Conservation (phyloP, 2,329 filamentous ascomycete species). For the Phyllosticta capitalensis region DNA sequence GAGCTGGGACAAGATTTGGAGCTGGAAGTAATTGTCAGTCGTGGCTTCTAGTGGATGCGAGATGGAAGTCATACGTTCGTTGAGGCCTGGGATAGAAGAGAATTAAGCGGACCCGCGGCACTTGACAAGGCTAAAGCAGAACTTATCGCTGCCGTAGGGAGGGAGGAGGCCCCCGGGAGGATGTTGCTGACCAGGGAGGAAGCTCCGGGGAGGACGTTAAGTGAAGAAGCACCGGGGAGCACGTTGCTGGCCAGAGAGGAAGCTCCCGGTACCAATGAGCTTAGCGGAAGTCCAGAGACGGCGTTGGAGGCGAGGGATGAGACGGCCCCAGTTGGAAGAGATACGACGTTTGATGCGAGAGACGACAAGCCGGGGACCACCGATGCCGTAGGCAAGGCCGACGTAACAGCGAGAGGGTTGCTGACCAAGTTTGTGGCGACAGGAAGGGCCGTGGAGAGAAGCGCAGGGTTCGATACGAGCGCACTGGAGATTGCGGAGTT, state of each 20-base stretch:
- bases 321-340: neutral
- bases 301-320: no score
- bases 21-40: no score
- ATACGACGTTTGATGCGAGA: neutral
- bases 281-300: neutral
- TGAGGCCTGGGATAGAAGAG: neutral
- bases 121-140: neutral
- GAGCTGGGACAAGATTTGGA: neutral
- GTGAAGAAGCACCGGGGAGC: no score
- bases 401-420: neutral
- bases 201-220: no score
- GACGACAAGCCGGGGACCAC: neutral
- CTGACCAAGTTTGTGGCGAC: neutral
- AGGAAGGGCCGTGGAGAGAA: neutral
- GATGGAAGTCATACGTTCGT: no score
- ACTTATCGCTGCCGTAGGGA: neutral
- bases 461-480: neutral
- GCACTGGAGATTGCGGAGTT: slow-evolving; percentile 3
- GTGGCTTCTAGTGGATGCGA: no score
- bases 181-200: no score
- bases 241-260: no score
- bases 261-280: no score
- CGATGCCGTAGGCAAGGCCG: neutral
- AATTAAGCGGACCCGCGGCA: neutral
- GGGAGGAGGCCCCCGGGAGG: no score